Evolutionary conservation across 805 yeast species (phyloP).

Genomic region (Wickerhamiella qilinensis): DNA sequence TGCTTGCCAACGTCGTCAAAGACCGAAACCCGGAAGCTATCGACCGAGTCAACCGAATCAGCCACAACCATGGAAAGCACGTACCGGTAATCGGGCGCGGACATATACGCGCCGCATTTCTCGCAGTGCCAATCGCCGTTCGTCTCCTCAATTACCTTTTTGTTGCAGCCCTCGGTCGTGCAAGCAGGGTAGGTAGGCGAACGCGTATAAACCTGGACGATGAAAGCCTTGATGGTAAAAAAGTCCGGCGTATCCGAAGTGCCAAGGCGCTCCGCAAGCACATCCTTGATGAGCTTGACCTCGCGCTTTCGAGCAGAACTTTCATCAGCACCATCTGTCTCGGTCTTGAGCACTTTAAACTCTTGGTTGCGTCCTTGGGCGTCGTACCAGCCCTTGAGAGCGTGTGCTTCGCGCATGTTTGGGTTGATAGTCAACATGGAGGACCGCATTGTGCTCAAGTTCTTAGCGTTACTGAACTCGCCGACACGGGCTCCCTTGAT

Average conservation of each 20-base stretch:
- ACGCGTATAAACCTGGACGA: constrained; percentile 56
- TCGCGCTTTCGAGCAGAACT: constrained; percentile 25
- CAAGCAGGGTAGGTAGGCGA: constrained; percentile 87
- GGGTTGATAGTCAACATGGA: constrained; percentile 71
- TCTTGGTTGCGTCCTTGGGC: constrained; percentile 48
- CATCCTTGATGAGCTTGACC: constrained; percentile 52
- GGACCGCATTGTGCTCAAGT: constrained; percentile 62
- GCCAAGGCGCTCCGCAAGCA: constrained; percentile 54
- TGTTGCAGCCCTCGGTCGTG: constrained; percentile 54
- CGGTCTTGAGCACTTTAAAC: constrained; percentile 39
- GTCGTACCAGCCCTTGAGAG: constrained; percentile 86
- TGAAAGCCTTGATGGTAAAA: constrained; percentile 57
- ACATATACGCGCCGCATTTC: constrained; percentile 58
- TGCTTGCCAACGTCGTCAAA: constrained; percentile 73
- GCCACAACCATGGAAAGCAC: constrained; percentile 59
- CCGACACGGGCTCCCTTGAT: constrained; percentile 78
- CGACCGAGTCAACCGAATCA: constrained; percentile 44
- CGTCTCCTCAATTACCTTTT: constrained; percentile 57
- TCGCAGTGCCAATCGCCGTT: constrained; percentile 87
- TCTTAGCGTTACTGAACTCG: constrained; percentile 68
- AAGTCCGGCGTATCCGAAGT: constrained; percentile 64
- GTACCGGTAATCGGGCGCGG: constrained; percentile 63
- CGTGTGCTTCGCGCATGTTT: constrained; percentile 74
- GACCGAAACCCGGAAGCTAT: constrained; percentile 54
- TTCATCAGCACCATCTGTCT: constrained; percentile 23